These are phyloP conservation scores for Solanum arcanum DNA, from an alignment of 257 asterid species.

Conservation along the genomic window DNA sequence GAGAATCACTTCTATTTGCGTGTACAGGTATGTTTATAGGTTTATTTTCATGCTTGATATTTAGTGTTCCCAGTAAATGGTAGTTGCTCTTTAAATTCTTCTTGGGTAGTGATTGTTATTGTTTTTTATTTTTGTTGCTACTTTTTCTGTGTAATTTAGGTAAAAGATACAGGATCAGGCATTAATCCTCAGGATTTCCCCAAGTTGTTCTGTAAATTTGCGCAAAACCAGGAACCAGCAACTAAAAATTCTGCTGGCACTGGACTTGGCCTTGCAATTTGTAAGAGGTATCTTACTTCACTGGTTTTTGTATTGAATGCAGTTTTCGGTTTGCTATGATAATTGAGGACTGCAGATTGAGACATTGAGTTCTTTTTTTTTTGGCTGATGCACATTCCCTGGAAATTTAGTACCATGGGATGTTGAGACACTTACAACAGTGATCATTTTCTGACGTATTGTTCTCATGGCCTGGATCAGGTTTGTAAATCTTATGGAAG, in stretches of 20 bases:
- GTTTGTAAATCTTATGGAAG: slow-evolving; percentile 94
- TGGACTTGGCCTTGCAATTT: slow-evolving; percentile 97
- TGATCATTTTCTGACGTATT: not conserved
- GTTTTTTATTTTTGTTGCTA: not conserved
- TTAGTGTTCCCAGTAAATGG: not conserved
- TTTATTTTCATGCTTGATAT: not conserved
- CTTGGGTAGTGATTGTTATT: not conserved
- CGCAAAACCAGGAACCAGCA: slow-evolving; percentile 61
- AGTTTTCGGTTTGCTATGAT: not conserved
- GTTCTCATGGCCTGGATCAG: slow-evolving; percentile 18
- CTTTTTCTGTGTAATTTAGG: slow-evolving; percentile 29
- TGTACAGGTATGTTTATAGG: slow-evolving; percentile 53
- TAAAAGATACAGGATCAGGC: slow-evolving; percentile 91
- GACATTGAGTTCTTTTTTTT: not conserved
- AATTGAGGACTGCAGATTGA: not conserved
- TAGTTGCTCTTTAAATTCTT: not conserved
- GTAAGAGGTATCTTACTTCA: slow-evolving; percentile 49
- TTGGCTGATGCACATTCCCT: not conserved
- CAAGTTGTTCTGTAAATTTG: slow-evolving; percentile 74
- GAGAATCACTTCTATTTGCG: slow-evolving; percentile 81
- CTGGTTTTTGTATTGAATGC: not conserved
- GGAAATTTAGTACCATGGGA: not conserved
- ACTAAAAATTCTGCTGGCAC: slow-evolving; percentile 68
- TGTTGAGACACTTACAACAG: not conserved
- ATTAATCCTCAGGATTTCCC: slow-evolving; percentile 84